Base-by-base conservation (phyloP, 345 rosid genomes). In the Moringa oleifera region DNA sequence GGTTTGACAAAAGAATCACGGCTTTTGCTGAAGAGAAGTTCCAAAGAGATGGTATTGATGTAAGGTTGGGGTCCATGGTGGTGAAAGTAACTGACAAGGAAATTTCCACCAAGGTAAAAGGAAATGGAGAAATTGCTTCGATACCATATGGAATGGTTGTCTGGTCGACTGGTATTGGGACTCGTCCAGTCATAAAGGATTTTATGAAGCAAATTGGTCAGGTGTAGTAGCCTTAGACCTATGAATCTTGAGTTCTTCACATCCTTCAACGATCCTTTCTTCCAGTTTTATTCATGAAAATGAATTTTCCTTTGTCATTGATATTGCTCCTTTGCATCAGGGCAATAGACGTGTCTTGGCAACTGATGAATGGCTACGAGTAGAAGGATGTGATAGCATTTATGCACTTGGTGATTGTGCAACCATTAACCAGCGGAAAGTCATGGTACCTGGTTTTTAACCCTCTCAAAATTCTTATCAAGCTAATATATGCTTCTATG, bases 1-100 rank as follows among this genome's bases (percentile, higher is more conserved):
- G 97, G 99, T 95, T 95, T 85, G 99, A 95, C 88, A 89, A 95
- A 77, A 85, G 99, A 83, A 95, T 95, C 66, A 95, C 99, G 24
- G 79, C 71, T 20, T 91, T 95, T 78, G 99, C 99, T 11, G 99
- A 95, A 77, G 73, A 56, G n/a, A 94, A 94, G 74, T 94, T 94
- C 68, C 59, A 68, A 65, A 91, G 99, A 68, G 96, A 87, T 25
- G 97, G 95, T 50, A 95, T 95, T 55, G 83, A 95, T 72, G 88
- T 95, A 70, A 87, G 83, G 68, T 74, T 92, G 50, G 99, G 99
- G 19, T 87, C 97, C 25, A 95, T 91, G 99, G 99, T 95, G 60
- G 80, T 79, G 36, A 82, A 84, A 65, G 86, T 94, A 61, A 75
- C 79, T 58, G 91, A 83, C 23, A 83, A 85, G 64, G 99, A 88